Evolutionary conservation across 345 rosid genomes (phyloP).

Genomic region (Sisymbrium altissimum): DNA sequence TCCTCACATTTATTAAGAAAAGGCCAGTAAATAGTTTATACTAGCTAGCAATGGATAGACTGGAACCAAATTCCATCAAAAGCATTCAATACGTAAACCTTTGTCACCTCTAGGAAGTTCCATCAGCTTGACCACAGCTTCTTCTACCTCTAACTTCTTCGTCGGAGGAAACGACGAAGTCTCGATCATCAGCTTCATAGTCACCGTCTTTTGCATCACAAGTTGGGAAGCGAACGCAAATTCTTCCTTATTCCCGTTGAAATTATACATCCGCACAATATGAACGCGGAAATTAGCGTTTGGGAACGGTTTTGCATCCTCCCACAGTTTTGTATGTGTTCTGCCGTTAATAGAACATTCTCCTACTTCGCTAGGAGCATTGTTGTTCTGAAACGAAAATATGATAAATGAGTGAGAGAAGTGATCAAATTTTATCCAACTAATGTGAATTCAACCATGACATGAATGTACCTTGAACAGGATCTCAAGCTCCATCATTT

Average conservation of each 20-base stretch:
- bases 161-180: not conserved
- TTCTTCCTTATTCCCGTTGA: not conserved
- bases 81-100: not conserved
- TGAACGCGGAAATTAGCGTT: not conserved
- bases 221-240: constrained; percentile 12
- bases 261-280: not conserved
- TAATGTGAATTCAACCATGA: not conserved
- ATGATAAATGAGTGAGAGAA: not conserved
- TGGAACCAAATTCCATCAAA: not conserved
- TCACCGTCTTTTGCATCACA: constrained; percentile 9
- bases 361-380: not conserved
- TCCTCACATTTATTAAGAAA: not conserved
- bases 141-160: not conserved
- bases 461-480: constrained; percentile 9
- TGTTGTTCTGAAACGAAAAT: not conserved
- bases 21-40: not conserved
- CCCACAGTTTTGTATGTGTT: not conserved
- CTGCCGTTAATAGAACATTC: not conserved
- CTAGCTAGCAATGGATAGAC: not conserved
- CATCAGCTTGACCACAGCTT: constrained; percentile 1
- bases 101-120: not conserved
- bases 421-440: not conserved
- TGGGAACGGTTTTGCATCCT: not conserved
- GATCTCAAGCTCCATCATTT: constrained; percentile 16
- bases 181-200: constrained; percentile 1